Percentiles rank a stretch among this genome's conserved stretches.
These are phyloP conservation scores for Plectosphaerella cucumerina DNA, from an alignment of 2,329 filamentous ascomycete species.

Conservation along the genomic window DNA sequence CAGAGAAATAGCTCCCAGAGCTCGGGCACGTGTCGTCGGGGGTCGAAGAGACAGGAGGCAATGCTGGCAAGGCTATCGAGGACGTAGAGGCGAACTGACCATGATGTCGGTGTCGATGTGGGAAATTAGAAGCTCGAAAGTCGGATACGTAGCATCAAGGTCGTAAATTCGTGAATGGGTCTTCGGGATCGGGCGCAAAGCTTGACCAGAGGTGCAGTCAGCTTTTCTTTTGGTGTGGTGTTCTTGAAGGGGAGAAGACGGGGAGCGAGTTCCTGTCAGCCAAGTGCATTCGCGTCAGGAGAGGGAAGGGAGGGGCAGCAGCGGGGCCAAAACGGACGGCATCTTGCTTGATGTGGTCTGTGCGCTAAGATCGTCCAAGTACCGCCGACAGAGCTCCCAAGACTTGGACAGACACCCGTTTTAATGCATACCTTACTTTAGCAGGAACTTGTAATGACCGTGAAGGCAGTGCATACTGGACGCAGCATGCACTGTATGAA, in stretches of 20 bases:
- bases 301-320: constrained; percentile 8
- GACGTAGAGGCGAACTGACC: background rate
- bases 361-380: background rate
- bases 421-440: background rate
- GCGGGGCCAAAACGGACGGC: constrained; percentile 6
- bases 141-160: background rate
- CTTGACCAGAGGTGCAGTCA: constrained; percentile 10
- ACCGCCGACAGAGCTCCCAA: background rate
- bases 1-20: background rate
- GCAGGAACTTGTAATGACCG: too few relatives aligned
- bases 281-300: background rate
- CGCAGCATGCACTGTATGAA: too few relatives aligned
- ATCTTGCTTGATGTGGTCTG: constrained; percentile 2
- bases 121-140: background rate
- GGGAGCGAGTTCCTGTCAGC: constrained; percentile 6
- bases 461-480: too few relatives aligned
- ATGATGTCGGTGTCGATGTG: background rate
- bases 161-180: background rate
- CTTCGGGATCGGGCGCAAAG: constrained; percentile 3
- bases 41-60: background rate
- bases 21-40: background rate
- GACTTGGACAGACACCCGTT: background rate
- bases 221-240: constrained; percentile 14
- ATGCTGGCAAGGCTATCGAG: too few relatives aligned
- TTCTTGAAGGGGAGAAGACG: constrained; percentile 9